These are phyloP conservation scores for Conringia planisiliqua DNA, from an alignment of 345 rosid genomes.

Conservation along the genomic window DNA sequence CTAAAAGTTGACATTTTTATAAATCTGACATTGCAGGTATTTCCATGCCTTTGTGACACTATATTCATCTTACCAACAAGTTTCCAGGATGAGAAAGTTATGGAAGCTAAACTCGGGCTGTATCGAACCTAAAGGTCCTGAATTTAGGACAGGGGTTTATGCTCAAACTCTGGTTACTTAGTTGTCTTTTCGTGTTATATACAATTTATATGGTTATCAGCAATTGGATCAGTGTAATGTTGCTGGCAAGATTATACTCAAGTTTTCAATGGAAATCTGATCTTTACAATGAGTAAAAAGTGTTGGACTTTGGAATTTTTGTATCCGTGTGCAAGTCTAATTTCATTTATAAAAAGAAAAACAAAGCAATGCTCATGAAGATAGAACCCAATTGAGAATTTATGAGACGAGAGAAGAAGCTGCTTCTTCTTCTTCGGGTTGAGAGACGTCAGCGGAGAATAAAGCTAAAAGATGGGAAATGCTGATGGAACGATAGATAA, in stretches of 20 bases:
- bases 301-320: background rate
- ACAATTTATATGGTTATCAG: background rate
- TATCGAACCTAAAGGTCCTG: background rate
- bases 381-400: background rate
- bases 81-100: background rate
- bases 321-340: background rate
- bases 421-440: too few relatives aligned
- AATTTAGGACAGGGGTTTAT: background rate
- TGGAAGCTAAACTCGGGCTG: background rate
- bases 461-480: too few relatives aligned
- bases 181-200: background rate
- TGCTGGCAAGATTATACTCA: background rate
- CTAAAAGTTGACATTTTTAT: background rate
- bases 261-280: too few relatives aligned
- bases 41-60: conserved; percentile 33
- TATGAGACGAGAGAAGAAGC: background rate
- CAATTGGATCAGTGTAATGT: background rate
- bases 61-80: conserved; percentile 19
- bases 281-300: background rate
- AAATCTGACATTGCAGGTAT: conserved; percentile 21
- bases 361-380: background rate
- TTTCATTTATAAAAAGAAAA: background rate
- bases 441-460: too few relatives aligned
- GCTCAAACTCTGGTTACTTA: background rate
- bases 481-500: too few relatives aligned